Percentiles rank a stretch among this genome's conserved stretches.
Evolutionary conservation across 2,329 filamentous ascomycete species (phyloP).

Genomic region (Apiospora pterosperma): DNA sequence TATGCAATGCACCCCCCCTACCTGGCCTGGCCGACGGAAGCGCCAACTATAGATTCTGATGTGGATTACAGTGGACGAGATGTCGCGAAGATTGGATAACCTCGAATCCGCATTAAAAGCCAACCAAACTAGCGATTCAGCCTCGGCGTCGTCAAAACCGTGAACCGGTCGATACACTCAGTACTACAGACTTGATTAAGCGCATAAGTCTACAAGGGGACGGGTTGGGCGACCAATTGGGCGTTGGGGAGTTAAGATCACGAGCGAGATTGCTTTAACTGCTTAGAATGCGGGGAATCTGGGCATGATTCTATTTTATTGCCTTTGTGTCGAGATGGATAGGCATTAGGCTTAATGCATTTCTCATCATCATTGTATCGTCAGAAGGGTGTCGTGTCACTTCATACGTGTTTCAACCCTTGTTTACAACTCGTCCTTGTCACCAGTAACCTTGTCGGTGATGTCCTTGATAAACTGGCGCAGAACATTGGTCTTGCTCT

Average conservation of each 20-base stretch:
- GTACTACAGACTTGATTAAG: too few relatives aligned
- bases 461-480: slow-evolving; percentile 67
- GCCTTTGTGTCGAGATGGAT: slow-evolving; percentile 3
- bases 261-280: background rate
- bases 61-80: slow-evolving; percentile 76
- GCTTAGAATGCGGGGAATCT: background rate
- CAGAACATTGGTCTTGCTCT: slow-evolving; percentile 83
- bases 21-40: background rate
- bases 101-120: slow-evolving; percentile 71
- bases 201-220: background rate
- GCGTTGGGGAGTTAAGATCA: background rate
- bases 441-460: slow-evolving; percentile 45
- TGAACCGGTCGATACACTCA: slow-evolving; percentile 13
- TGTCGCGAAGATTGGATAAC: slow-evolving; percentile 81
- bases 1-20: slow-evolving; percentile 40
- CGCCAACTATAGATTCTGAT: background rate
- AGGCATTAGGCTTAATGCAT: slow-evolving; percentile 8
- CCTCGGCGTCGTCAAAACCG: slow-evolving; percentile 34
- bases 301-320: background rate
- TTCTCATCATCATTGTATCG: background rate
- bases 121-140: slow-evolving; percentile 42
- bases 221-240: background rate
- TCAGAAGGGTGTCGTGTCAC: background rate
- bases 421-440: slow-evolving; percentile 69
- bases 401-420: background rate